phyloP scores from a whole-genome alignment of 495 filamentous ascomycete genomes.

The Trichocladium uniseriatum region DNA sequence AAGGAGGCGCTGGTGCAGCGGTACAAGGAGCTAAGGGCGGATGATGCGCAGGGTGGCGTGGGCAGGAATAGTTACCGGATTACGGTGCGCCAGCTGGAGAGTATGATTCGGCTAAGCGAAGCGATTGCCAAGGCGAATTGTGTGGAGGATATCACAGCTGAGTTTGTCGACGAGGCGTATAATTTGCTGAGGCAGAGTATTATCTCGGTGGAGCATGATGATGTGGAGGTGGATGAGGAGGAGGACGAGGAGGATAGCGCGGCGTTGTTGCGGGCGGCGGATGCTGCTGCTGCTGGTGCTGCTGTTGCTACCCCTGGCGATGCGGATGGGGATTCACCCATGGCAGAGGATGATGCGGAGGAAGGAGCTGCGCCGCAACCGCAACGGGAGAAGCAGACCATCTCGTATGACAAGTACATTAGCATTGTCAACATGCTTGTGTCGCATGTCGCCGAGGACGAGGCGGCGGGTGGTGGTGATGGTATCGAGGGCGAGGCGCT shows the following conservation, averaged over 20 bases:
- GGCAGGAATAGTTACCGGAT: slow-evolving; percentile 93
- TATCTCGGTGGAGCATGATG: slow-evolving; percentile 95
- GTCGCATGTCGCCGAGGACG: slow-evolving; percentile 58
- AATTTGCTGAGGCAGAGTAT: slow-evolving; percentile 86
- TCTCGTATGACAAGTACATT: slow-evolving; percentile 94
- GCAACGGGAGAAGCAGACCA: slow-evolving; percentile 59
- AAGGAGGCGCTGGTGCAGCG: slow-evolving; percentile 76
- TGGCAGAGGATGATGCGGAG: slow-evolving; percentile 45
- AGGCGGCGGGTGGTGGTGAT: slow-evolving; percentile 66
- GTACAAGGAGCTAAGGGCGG: slow-evolving; percentile 91
- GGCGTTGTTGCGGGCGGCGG: slow-evolving; percentile 30
- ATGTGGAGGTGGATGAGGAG: slow-evolving; percentile 90
- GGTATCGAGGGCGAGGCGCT: slow-evolving; percentile 85
- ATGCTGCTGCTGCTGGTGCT: slow-evolving; percentile 25
- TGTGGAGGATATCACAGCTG: slow-evolving; percentile 76
- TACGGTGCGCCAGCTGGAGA: slow-evolving; percentile 92
- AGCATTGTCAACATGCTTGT: slow-evolving; percentile 79
- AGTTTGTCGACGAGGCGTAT: slow-evolving; percentile 84
- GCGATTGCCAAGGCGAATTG: slow-evolving; percentile 97
- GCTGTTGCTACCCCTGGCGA: slow-evolving; percentile 25
- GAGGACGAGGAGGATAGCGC: slow-evolving; percentile 46
- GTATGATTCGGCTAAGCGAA: slow-evolving; percentile 86
- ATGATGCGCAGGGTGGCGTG: slow-evolving; percentile 90
- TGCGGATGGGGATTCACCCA: slow-evolving; percentile 59
- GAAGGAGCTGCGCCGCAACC: slow-evolving; percentile 21